These are phyloP conservation scores for Tephrocybe sp. DNA, from an alignment of 768 basidiomycete genomes.

Conservation along the genomic window DNA sequence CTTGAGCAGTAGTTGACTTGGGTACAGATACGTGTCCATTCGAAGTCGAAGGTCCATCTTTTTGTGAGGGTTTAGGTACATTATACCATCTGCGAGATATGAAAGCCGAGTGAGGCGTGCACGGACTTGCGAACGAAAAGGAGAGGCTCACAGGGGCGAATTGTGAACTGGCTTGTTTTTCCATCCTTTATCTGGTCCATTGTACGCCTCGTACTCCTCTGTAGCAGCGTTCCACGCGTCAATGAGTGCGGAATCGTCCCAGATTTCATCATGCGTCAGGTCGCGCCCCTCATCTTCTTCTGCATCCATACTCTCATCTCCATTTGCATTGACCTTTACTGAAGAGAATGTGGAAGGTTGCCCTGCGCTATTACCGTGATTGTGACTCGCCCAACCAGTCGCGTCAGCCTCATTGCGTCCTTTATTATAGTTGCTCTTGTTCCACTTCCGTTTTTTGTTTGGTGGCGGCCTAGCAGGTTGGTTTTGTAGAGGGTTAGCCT, in stretches of 20 bases:
- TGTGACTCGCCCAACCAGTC: slow-evolving; percentile 16
- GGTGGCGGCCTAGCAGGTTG: neutral
- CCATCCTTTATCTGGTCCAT: slow-evolving; percentile 73
- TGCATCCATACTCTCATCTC: slow-evolving; percentile 17
- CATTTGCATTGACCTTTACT: neutral
- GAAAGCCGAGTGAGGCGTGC: neutral
- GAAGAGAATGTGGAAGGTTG: neutral
- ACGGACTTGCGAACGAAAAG: neutral
- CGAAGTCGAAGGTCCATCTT: neutral
- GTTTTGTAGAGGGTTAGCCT: slow-evolving; percentile 20
- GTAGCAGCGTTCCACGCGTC: slow-evolving; percentile 83
- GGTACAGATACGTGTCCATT: slow-evolving; percentile 5
- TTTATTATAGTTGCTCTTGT: slow-evolving; percentile 36
- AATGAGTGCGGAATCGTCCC: slow-evolving; percentile 84
- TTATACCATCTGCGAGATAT: slow-evolving; percentile 69
- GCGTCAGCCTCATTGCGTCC: slow-evolving; percentile 26
- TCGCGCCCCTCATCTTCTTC: slow-evolving; percentile 50
- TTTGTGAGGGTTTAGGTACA: slow-evolving; percentile 34
- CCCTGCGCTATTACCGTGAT: slow-evolving; percentile 17
- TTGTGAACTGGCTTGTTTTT: slow-evolving; percentile 67
- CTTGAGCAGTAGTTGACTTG: slow-evolving; percentile 6
- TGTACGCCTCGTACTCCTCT: slow-evolving; percentile 73
- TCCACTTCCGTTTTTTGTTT: slow-evolving; percentile 56
- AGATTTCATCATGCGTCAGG: slow-evolving; percentile 72
- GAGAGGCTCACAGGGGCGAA: slow-evolving; percentile 61